phyloP scores from a whole-genome alignment of 768 basidiomycete species.

The Pisolithus orientalis region DNA sequence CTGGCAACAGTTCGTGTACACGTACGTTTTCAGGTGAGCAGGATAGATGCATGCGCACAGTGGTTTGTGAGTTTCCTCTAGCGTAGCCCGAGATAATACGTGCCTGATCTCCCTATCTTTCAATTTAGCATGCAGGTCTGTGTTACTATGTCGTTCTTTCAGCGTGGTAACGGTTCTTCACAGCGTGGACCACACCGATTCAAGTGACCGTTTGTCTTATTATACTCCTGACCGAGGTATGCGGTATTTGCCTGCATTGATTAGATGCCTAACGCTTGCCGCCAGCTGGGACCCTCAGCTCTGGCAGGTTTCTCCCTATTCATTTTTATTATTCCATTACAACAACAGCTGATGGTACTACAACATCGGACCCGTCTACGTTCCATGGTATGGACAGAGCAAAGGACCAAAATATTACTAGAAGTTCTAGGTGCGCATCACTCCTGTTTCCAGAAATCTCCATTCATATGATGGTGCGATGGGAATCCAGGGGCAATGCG shows the following conservation, averaged over 20 bases:
- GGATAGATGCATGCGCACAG: slow-evolving; percentile 57
- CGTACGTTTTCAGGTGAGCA: slow-evolving; percentile 36
- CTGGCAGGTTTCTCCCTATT: slow-evolving; percentile 67
- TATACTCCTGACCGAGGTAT: slow-evolving; percentile 52
- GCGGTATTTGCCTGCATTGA: slow-evolving; percentile 1
- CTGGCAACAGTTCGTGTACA: background rate
- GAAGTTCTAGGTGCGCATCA: slow-evolving; percentile 48
- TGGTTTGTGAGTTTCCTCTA: slow-evolving; percentile 53
- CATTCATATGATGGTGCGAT: background rate
- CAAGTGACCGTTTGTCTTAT: slow-evolving; percentile 56
- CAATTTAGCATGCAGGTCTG: slow-evolving; percentile 36
- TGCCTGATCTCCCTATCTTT: background rate
- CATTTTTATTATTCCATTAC: slow-evolving; percentile 53
- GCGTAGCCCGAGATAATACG: background rate
- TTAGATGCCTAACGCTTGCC: background rate
- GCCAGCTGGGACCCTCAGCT: slow-evolving; percentile 61
- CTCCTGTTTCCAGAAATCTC: background rate
- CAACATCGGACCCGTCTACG: slow-evolving; percentile 47
- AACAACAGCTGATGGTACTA: slow-evolving; percentile 56
- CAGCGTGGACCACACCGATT: slow-evolving; percentile 65
- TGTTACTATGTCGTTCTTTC: background rate
- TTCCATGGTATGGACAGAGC: slow-evolving; percentile 59
- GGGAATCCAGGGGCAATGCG: slow-evolving; percentile 47
- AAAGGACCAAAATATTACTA: slow-evolving; percentile 55
- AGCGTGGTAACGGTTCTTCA: background rate